Conservation (phyloP, 305 asterid species). For the Petunia hybrid region DNA sequence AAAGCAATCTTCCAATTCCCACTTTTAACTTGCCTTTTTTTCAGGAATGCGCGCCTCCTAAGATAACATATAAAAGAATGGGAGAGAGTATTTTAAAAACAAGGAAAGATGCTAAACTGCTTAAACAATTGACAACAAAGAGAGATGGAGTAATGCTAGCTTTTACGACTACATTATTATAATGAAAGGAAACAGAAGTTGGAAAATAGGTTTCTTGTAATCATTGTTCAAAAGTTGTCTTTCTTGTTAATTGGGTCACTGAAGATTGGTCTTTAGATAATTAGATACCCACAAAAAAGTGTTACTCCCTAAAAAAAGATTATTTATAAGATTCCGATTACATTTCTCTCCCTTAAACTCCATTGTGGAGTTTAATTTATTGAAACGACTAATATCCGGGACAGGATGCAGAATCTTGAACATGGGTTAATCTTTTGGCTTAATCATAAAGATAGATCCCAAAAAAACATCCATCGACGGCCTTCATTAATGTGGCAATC, state of each 20-base stretch:
- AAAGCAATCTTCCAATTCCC: not conserved
- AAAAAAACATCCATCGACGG: conserved; percentile 5
- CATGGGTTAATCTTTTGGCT: conserved; percentile 16
- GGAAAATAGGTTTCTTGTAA: not conserved
- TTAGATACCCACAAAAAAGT: not conserved
- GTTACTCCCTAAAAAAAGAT: not conserved
- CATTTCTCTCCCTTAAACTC: too few species aligned
- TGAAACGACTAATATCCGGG: not conserved
- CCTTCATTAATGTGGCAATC: conserved; percentile 25
- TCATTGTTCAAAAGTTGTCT: conserved; percentile 29
- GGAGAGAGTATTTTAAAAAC: not conserved
- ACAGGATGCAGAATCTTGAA: not conserved
- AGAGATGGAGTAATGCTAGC: conserved; percentile 20
- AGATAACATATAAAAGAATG: not conserved
- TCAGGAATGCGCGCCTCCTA: not conserved
- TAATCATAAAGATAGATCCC: conserved; percentile 4
- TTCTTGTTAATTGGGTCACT: conserved; percentile 29
- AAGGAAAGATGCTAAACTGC: not conserved
- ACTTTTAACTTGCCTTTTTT: not conserved
- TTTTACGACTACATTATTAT: conserved; percentile 17
- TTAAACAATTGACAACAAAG: conserved; percentile 26
- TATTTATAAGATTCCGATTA: too few species aligned
- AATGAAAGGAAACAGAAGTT: not conserved
- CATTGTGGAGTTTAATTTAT: not conserved
- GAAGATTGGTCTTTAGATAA: conserved; percentile 12